Conservation (phyloP, 306 rosid species). For the Argentina anserina region DNA sequence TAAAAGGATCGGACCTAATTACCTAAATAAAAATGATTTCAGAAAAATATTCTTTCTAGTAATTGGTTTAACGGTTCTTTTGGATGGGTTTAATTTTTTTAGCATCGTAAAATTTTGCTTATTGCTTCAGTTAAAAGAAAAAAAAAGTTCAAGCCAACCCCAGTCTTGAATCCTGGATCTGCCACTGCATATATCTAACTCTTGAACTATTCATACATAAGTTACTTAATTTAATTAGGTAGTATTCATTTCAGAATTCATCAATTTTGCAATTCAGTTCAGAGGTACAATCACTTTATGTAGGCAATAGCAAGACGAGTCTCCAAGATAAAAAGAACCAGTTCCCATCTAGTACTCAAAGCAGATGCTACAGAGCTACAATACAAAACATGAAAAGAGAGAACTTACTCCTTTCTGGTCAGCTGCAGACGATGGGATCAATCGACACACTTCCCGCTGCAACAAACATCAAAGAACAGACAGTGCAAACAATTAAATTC, state of each 20-base stretch:
- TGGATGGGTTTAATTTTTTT: too few species aligned
- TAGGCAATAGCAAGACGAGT: background rate
- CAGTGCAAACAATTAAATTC: conserved; percentile 4
- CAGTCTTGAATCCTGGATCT: too few species aligned
- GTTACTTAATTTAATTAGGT: background rate
- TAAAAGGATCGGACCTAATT: too few species aligned
- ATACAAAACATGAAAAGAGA: conserved; percentile 21
- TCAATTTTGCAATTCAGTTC: background rate
- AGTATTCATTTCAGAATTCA: background rate
- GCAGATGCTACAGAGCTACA: background rate
- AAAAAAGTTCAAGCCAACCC: too few species aligned
- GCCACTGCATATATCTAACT: too few species aligned
- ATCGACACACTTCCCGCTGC: conserved; percentile 90
- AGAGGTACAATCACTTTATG: background rate
- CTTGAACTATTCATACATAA: background rate
- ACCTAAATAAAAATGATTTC: too few species aligned
- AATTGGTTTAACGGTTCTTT: too few species aligned
- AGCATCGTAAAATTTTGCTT: too few species aligned
- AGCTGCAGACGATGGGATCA: conserved; percentile 66
- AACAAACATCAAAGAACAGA: conserved; percentile 27
- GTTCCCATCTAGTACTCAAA: background rate
- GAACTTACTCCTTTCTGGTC: conserved; percentile 72
- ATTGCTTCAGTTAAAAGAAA: too few species aligned
- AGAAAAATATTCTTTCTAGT: too few species aligned
- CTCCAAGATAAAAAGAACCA: background rate